Evolutionary conservation across 1,284 basidiomycete species (phyloP), one percentile per base, ranked within the genome.

Genomic region (Trametes sp.): DNA sequence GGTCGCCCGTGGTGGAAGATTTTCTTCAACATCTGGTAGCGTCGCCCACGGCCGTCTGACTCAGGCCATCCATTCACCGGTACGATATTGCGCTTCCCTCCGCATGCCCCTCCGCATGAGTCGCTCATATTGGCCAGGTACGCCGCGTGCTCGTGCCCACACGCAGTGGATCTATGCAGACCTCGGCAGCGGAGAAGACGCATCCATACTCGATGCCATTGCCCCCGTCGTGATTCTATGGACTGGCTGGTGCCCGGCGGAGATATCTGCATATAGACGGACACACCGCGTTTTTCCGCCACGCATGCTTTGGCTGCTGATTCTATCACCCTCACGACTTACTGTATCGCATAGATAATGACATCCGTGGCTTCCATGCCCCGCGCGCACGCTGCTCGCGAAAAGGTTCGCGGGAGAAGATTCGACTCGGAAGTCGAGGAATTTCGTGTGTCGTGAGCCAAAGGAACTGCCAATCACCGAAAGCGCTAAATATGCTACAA

Each of bases 1-100:
- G 82, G 82, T 24, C 79, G 91, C 49, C 89, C 90, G 2, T 87
- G 87, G 88, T 93, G 90, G 90, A 91, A 93, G 74, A 78, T 89
- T 44, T 90, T 93, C 75, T 88, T 93, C 68, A 84, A 85, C 45
- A 80, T 92, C 61, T 92, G 89, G 89, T 91, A 82, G 76, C 19
- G 35, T 33, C 24, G 23, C n/a, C 16, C 46, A 29, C 41, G 33
- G 33, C 35, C 48, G 38, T 29, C 26, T 29, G 31, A 26, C 28
- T n/a, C 49, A 24, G 11, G 10, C 49, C 23, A 21, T 11, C 24
- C 31, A 45, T 23, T 36, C 42, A 26, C 57, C 49, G 44, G 65
- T 41, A 28, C 45, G n/a, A 6, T 61, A 38, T 21, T 19, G 44
- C 44, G 57, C 41, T 36, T 33, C 38, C 5, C 41, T 31, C 35